These are phyloP conservation scores for Capsaspora owczarzaki DNA, from an alignment of 78 protist species.

Conservation along the genomic window DNA sequence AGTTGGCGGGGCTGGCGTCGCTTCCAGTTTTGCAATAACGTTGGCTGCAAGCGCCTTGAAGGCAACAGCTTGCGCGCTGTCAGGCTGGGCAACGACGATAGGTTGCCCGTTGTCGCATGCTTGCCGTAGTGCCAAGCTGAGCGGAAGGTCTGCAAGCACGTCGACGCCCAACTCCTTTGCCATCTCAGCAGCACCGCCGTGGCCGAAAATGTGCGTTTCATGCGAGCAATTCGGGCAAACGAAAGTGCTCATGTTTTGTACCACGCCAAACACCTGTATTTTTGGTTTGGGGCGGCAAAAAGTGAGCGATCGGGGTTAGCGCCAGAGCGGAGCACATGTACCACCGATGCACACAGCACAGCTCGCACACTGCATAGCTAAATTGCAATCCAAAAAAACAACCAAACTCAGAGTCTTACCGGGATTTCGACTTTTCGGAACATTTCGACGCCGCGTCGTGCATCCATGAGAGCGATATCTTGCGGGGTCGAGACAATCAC, in stretches of 20 bases:
- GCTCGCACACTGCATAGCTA: too few species aligned
- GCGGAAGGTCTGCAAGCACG: conserved; percentile 75
- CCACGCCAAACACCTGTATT: conserved; percentile 69
- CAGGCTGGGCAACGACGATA: conserved; percentile 46
- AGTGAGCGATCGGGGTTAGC: neutral
- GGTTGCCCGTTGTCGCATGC: conserved; percentile 71
- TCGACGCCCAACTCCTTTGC: conserved; percentile 47
- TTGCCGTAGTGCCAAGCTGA: conserved; percentile 47
- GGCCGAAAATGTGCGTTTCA: conserved; percentile 63
- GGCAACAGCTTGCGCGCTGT: conserved; percentile 22
- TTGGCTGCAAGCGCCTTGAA: neutral
- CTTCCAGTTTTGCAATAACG: neutral
- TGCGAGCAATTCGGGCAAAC: conserved; percentile 65
- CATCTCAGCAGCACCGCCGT: conserved; percentile 49
- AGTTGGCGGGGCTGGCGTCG: too few species aligned
- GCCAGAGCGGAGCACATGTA: too few species aligned
- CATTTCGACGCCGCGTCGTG: conserved; percentile 73
- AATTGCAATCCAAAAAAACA: neutral
- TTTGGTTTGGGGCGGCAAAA: neutral
- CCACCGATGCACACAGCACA: too few species aligned
- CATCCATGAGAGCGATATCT: conserved; percentile 62
- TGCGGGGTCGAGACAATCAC: conserved; percentile 94
- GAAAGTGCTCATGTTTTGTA: conserved; percentile 82
- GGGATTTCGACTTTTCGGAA: conserved; percentile 79
- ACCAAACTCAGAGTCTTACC: conserved; percentile 30